Conservation (phyloP, 139 green algal genomes). For the Pseudopediastrum boryanum region DNA sequence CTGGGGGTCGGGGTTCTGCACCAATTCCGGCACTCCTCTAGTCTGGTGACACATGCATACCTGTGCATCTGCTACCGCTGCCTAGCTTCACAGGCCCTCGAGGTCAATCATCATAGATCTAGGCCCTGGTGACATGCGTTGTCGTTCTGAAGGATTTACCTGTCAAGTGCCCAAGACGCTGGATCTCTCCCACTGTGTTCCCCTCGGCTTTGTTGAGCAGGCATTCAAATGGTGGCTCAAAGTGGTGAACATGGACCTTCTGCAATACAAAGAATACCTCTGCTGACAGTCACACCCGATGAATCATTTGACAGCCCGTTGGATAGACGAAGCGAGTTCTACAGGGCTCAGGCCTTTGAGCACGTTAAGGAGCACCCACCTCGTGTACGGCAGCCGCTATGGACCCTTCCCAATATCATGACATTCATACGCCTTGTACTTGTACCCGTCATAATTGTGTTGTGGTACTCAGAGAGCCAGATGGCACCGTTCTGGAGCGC, state of each 20-base stretch:
- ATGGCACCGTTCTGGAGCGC: conserved; percentile 17
- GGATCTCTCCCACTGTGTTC: too few relatives aligned
- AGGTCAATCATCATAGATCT: too few relatives aligned
- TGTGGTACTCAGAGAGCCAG: conserved; percentile 56
- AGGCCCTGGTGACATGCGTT: too few relatives aligned
- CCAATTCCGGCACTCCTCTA: too few relatives aligned
- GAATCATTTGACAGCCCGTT: conserved; percentile 73
- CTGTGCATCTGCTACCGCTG: too few relatives aligned
- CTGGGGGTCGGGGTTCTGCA: too few relatives aligned
- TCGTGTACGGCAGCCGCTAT: conserved; percentile 46
- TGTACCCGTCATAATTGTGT: conserved; percentile 68
- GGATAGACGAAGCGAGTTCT: conserved; percentile 70
- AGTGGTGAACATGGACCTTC: neutral
- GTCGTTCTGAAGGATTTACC: too few relatives aligned
- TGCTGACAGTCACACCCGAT: conserved; percentile 43
- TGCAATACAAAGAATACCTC: conserved; percentile 16
- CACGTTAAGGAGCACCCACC: conserved; percentile 22
- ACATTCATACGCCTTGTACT: conserved; percentile 74
- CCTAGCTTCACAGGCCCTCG: too few relatives aligned
- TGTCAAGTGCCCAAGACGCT: too few relatives aligned
- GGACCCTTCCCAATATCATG: conserved; percentile 70
- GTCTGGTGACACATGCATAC: too few relatives aligned
- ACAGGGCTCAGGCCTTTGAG: conserved; percentile 39
- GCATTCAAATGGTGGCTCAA: too few relatives aligned
- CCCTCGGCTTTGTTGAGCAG: too few relatives aligned